These are phyloP conservation scores for Podila verticillata DNA, from an alignment of 192 early-diverging fungal genomes.

Conservation along the genomic window DNA sequence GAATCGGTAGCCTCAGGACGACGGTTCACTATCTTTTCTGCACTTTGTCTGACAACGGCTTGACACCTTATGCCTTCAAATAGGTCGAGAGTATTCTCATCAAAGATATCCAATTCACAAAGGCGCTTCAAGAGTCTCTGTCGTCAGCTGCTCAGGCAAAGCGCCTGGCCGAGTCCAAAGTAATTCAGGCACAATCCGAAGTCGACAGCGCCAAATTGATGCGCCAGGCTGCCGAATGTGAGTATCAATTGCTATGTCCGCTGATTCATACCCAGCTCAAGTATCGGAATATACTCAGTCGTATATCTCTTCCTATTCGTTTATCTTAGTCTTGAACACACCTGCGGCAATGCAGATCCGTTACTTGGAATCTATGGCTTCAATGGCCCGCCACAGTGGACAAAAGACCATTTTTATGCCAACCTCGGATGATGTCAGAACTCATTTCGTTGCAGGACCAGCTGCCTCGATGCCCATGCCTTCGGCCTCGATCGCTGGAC, in stretches of 20 bases:
- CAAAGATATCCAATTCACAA: slow-evolving; percentile 83
- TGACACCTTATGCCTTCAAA: background rate
- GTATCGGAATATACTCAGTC: background rate
- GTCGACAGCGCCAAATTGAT: slow-evolving; percentile 91
- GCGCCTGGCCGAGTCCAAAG: slow-evolving; percentile 88
- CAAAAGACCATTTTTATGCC: slow-evolving; percentile 84
- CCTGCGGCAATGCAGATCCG: slow-evolving; percentile 89
- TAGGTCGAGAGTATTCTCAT: slow-evolving; percentile 82
- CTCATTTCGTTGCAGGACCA: slow-evolving; percentile 23
- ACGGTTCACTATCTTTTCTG: too few species aligned
- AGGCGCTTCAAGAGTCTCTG: slow-evolving; percentile 82
- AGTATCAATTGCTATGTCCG: background rate
- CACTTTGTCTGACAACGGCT: background rate
- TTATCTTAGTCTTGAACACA: slow-evolving; percentile 71
- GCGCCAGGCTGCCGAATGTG: slow-evolving; percentile 88
- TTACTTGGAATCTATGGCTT: slow-evolving; percentile 85
- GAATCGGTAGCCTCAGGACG: background rate
- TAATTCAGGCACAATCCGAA: slow-evolving; percentile 88
- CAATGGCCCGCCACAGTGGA: slow-evolving; percentile 76
- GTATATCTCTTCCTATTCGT: background rate
- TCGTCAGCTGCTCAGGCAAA: slow-evolving; percentile 90
- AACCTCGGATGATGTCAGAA: slow-evolving; percentile 28
- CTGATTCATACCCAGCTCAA: background rate
- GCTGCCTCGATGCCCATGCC: background rate
- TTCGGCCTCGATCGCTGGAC: slow-evolving; percentile 5